Conservation (phyloP, 441 rosid genomes). For the Rhodomyrtus psidioides region DNA sequence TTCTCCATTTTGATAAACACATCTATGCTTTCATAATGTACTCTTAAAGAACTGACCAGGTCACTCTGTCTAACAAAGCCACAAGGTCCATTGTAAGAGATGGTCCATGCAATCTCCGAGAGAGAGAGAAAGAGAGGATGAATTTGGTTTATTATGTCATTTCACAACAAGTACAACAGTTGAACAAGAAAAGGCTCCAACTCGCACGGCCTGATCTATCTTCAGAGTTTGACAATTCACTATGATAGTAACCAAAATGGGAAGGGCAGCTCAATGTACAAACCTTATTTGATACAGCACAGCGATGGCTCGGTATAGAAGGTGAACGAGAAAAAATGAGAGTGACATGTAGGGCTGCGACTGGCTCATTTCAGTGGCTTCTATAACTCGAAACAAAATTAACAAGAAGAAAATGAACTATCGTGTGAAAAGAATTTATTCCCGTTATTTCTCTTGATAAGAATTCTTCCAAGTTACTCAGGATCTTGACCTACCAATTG, state of each 20-base stretch:
- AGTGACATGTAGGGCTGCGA: neutral
- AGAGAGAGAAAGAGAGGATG: neutral
- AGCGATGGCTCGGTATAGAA: neutral
- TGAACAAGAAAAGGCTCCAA: neutral
- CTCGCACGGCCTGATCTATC: neutral
- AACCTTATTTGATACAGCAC: neutral
- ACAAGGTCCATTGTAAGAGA: neutral
- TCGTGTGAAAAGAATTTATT: neutral
- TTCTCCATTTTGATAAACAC: neutral
- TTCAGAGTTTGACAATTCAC: neutral
- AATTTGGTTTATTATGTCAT: slow-evolving; percentile 5
- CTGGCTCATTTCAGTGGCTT: neutral
- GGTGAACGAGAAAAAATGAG: neutral
- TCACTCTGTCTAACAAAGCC: neutral
- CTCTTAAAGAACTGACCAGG: neutral
- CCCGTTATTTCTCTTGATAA: neutral
- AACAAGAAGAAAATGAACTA: neutral
- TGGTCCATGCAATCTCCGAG: neutral
- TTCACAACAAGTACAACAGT: neutral
- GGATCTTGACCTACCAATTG: neutral
- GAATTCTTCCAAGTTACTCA: neutral
- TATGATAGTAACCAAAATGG: neutral
- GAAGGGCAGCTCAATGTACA: neutral
- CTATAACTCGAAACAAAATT: neutral
- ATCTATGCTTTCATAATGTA: neutral